These are phyloP conservation scores for Quercus mongolica DNA, from an alignment of 306 rosid species.

Conservation along the genomic window DNA sequence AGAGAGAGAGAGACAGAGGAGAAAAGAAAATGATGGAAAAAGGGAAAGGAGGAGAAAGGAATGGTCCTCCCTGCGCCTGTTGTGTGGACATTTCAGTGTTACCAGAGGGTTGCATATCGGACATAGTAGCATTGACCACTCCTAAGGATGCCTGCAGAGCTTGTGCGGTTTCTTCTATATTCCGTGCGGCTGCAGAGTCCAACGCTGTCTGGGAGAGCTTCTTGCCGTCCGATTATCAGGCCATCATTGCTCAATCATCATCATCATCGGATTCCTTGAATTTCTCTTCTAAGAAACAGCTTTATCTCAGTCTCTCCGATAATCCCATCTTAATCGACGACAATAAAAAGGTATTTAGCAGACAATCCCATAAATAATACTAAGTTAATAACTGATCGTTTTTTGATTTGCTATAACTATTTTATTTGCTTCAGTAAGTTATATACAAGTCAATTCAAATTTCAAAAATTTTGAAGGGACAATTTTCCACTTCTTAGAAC, in stretches of 20 bases:
- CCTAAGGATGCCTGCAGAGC: slow-evolving; percentile 7
- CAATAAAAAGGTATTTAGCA: background rate
- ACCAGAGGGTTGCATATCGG: slow-evolving; percentile 10
- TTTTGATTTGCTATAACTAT: no score
- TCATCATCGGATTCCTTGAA: background rate
- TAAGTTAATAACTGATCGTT: no score
- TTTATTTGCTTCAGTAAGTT: no score
- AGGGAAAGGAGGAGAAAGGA: no score
- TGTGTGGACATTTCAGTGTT: background rate
- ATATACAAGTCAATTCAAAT: no score
- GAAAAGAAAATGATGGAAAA: no score
- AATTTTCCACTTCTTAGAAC: no score
- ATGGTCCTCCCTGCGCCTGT: no score
- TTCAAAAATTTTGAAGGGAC: no score
- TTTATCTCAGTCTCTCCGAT: slow-evolving; percentile 5
- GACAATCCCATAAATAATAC: no score
- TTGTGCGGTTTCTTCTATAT: background rate
- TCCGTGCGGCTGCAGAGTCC: slow-evolving; percentile 10
- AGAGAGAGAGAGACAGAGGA: no score
- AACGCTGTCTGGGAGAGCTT: slow-evolving; percentile 3
- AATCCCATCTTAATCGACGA: slow-evolving; percentile 8
- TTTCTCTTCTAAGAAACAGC: slow-evolving; percentile 5
- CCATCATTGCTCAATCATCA: slow-evolving; percentile 1
- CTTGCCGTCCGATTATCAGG: slow-evolving; percentile 8
- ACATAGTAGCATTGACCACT: slow-evolving; percentile 4